Percentiles rank a stretch among this genome's conserved stretches.
These are phyloP conservation scores for Hyphochytrium catenoides DNA, from an alignment of 352 stramenopile species.

Conservation along the genomic window DNA sequence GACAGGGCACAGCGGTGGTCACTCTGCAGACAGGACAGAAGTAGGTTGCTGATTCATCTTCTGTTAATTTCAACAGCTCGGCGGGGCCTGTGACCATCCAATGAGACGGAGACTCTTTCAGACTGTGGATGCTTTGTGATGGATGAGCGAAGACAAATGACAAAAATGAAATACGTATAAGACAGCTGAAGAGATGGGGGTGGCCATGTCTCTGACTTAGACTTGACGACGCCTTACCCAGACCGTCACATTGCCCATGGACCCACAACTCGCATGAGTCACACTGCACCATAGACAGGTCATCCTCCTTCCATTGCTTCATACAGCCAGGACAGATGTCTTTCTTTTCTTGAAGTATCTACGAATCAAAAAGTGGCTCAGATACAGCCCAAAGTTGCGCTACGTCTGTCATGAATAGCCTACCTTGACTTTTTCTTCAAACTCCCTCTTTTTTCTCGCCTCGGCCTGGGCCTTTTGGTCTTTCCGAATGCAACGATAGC, in stretches of 20 bases:
- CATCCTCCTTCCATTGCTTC: constrained; percentile 30
- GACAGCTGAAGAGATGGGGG: too few species aligned
- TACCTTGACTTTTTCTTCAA: constrained; percentile 14
- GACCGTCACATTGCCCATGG: constrained; percentile 36
- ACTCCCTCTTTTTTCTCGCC: constrained; percentile 25
- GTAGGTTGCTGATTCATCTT: constrained; percentile 34
- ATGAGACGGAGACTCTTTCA: too few species aligned
- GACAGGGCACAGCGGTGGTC: too few species aligned
- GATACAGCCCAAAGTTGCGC: background rate
- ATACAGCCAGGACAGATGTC: constrained; percentile 50
- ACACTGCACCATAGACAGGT: constrained; percentile 60
- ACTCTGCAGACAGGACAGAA: constrained; percentile 40
- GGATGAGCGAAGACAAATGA: too few species aligned
- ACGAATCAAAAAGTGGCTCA: background rate
- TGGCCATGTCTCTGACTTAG: too few species aligned
- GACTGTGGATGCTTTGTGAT: constrained; percentile 25
- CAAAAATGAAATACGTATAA: too few species aligned
- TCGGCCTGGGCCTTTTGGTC: background rate
- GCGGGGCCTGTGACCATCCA: too few species aligned
- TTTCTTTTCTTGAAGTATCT: constrained; percentile 7
- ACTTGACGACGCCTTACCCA: constrained; percentile 9
- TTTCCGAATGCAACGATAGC: constrained; percentile 3
- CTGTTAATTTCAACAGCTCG: constrained; percentile 26
- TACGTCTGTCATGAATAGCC: background rate
- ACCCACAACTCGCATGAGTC: constrained; percentile 58